Base-by-base conservation (phyloP, 441 rosid species). In the Pelargonium fulgidum region DNA sequence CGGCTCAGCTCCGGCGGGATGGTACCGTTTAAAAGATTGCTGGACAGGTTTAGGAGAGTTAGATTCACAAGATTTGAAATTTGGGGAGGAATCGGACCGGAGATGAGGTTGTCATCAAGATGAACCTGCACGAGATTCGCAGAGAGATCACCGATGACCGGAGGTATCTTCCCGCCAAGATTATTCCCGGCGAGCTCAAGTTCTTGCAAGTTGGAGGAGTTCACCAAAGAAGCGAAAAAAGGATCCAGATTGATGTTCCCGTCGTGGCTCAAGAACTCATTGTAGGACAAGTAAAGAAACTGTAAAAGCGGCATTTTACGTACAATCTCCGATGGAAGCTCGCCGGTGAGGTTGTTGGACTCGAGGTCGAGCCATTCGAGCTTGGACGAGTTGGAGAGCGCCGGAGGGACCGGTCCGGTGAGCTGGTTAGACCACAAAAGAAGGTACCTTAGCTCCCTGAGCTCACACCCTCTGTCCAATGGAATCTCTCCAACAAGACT, bases 401-500 rank as follows among this genome's bases (percentile, higher is more conserved):
- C 77, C 3, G 48, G 36, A 29, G 88, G 87, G 65, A 84, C 75
- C 36, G 62, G 16, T 62, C 87, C 85, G 2, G 64, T 77, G 64
- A 84, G 73, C 12, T 73, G 79, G 71, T 83, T 86, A 76, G 74
- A 78, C 81, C 76, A 84, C 48, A 86, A 56, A 62, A 64, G 72
- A 70, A 83, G 76, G 62, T 36, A 65, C 79, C 75, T 29, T 11
- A 82, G 74, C 72, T 75, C 81, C 26, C 22, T n/a, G 96, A 48
- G 91, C 87, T 16, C 82, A 64, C 56, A 66, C 89, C 86, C 52
- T 82, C 84, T 9, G 90, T 66, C 0, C 89, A 26, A 77, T 1
- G 85, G 85, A 64, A 82, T 82, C 13, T 61, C 65, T 16, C 85
- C 89, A 0, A 19, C 22, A 44, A 86, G 70, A 26, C 17, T 72